Conservation (phyloP, 495 filamentous ascomycete genomes). For the Talaromyces nanjingensis region DNA sequence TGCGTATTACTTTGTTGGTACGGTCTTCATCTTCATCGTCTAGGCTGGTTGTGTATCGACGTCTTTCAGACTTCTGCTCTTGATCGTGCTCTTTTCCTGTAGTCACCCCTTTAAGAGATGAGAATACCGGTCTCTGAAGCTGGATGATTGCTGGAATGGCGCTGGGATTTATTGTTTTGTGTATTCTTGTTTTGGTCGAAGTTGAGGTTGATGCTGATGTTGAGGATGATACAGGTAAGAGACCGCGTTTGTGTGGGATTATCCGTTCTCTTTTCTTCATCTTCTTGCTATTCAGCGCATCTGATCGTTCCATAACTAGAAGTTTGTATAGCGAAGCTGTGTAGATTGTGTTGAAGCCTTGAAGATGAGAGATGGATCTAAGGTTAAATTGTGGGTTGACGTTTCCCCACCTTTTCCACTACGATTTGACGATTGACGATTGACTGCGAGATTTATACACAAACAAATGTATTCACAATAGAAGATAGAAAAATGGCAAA, state of each 20-base stretch:
- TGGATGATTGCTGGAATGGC: slow-evolving; percentile 8
- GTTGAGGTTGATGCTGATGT: slow-evolving; percentile 5
- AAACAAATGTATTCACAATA: not conserved
- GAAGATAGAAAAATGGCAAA: not conserved
- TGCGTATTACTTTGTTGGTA: not conserved
- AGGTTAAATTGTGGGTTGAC: not conserved
- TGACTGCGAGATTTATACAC: not conserved
- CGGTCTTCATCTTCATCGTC: not conserved
- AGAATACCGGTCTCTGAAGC: slow-evolving; percentile 12
- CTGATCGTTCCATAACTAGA: no score
- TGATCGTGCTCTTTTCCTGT: not conserved
- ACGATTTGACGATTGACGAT: no score
- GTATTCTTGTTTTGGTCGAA: not conserved
- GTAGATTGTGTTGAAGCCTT: not conserved
- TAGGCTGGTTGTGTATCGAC: not conserved
- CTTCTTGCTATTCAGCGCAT: not conserved
- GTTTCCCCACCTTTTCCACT: no score
- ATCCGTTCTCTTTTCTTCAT: not conserved
- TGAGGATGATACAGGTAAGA: slow-evolving; percentile 2
- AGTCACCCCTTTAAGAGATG: not conserved
- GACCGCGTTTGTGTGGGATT: slow-evolving; percentile 7
- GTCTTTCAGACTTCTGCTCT: not conserved
- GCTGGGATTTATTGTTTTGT: slow-evolving; percentile 11
- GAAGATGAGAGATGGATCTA: not conserved
- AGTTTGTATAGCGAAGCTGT: no score